These are phyloP conservation scores for Wickerhamiella galacta DNA, from an alignment of 805 yeast genomes.

Conservation along the genomic window DNA sequence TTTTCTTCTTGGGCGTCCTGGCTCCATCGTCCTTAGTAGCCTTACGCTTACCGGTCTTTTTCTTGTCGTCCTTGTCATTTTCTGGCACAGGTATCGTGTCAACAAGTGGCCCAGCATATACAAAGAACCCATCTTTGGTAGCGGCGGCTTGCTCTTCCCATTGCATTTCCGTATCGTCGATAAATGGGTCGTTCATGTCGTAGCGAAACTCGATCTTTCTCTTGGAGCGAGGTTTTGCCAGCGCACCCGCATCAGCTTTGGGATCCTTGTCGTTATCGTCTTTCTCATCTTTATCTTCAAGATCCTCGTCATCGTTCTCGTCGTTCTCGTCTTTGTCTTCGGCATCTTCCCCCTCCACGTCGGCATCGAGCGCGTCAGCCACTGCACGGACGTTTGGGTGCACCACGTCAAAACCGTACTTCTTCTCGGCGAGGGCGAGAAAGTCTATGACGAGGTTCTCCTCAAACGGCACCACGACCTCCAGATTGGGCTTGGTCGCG, in stretches of 20 bases:
- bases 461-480: slow-evolving; percentile 11
- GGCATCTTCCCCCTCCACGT: slow-evolving; percentile 4
- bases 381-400: background rate
- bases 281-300: slow-evolving; percentile 11
- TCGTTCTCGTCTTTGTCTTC: slow-evolving; percentile 3
- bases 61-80: slow-evolving; percentile 10
- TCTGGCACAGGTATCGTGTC: slow-evolving; percentile 20
- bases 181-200: slow-evolving; percentile 86
- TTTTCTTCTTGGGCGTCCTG: slow-evolving; percentile 4
- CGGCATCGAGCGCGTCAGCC: background rate
- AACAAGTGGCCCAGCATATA: slow-evolving; percentile 79
- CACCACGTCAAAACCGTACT: slow-evolving; percentile 48
- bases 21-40: slow-evolving; percentile 3
- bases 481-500: slow-evolving; percentile 8
- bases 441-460: slow-evolving; percentile 15
- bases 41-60: slow-evolving; percentile 11
- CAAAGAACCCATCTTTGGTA: slow-evolving; percentile 90
- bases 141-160: slow-evolving; percentile 91
- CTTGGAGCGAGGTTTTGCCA: slow-evolving; percentile 21
- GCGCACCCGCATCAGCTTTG: slow-evolving; percentile 6
- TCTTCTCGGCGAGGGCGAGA: slow-evolving; percentile 52
- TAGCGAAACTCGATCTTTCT: slow-evolving; percentile 78
- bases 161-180: slow-evolving; percentile 80
- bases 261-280: slow-evolving; percentile 11
- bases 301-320: slow-evolving; percentile 12